These are phyloP conservation scores for Diaporthe capsici DNA, from an alignment of 2,329 filamentous ascomycete species.

Conservation along the genomic window DNA sequence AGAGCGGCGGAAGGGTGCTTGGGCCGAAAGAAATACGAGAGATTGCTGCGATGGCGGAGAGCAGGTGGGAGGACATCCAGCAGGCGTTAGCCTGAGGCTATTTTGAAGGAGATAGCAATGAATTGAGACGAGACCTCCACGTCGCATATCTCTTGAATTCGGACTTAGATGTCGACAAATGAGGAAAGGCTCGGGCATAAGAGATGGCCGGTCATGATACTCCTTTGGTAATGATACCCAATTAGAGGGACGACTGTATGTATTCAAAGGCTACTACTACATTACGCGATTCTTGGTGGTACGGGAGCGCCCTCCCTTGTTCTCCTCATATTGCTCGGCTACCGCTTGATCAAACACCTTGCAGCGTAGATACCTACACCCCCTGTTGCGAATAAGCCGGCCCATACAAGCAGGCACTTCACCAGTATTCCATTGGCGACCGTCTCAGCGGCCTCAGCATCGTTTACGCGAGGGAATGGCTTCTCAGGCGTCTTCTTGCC, in stretches of 20 bases:
- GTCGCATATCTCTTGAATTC: neutral
- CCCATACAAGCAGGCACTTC: neutral
- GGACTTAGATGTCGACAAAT: neutral
- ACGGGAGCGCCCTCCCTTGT: neutral
- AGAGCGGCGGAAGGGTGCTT: slow-evolving; percentile 82
- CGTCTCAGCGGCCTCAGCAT: neutral
- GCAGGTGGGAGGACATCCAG: slow-evolving; percentile 73
- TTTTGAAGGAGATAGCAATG: slow-evolving; percentile 45
- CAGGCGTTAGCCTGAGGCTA: slow-evolving; percentile 54
- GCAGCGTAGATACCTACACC: neutral
- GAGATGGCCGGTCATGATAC: neutral
- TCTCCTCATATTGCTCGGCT: neutral
- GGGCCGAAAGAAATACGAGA: slow-evolving; percentile 73
- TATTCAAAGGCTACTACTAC: neutral
- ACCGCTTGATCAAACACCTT: neutral
- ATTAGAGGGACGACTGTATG: neutral
- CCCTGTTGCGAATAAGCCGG: neutral
- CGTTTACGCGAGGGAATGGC: slow-evolving; percentile 24
- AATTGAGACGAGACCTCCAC: neutral
- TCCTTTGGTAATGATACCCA: slow-evolving; percentile 33
- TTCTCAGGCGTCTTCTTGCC: slow-evolving; percentile 5
- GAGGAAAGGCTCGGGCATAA: neutral
- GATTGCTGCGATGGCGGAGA: slow-evolving; percentile 71
- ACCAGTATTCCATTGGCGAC: slow-evolving; percentile 8
- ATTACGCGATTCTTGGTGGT: too few species aligned